phyloP scores from a whole-genome alignment of 148 eudicot species.

The Rhododendron vialii region DNA sequence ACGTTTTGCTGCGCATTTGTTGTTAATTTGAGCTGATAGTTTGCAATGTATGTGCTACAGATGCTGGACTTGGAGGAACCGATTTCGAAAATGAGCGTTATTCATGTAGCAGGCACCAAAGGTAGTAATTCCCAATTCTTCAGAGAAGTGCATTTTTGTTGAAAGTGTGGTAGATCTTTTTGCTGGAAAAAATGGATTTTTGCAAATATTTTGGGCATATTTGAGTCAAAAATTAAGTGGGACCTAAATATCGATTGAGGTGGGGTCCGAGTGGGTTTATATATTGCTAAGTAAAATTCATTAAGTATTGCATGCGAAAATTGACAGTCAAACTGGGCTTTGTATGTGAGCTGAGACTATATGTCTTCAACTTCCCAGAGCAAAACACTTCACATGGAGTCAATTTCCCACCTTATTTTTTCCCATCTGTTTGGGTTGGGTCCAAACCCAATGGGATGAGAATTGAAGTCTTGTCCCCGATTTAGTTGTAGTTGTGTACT shows the following conservation, averaged over 20 bases:
- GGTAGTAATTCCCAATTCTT: conserved; percentile 27
- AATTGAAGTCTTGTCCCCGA: background rate
- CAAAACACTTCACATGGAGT: background rate
- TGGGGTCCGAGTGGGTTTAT: background rate
- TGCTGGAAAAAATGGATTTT: background rate
- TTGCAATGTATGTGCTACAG: conserved; percentile 25
- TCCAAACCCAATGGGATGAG: background rate
- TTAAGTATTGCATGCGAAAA: background rate
- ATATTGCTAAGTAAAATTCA: background rate
- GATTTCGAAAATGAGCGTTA: conserved; percentile 71
- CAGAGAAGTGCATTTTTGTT: background rate
- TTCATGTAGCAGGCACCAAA: conserved; percentile 98
- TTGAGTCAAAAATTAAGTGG: background rate
- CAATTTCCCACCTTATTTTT: background rate
- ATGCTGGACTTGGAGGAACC: conserved; percentile 88
- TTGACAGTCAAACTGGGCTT: background rate
- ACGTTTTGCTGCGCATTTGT: background rate
- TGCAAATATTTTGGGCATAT: background rate
- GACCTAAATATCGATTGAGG: background rate
- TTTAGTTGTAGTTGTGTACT: background rate
- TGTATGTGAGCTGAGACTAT: background rate
- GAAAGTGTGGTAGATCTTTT: background rate
- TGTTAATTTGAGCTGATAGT: background rate
- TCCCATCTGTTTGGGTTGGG: background rate
- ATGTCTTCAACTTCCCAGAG: background rate